Conservation (phyloP, 371 early-diverging fungal genomes). For the Dinochytrium kinnereticum region DNA sequence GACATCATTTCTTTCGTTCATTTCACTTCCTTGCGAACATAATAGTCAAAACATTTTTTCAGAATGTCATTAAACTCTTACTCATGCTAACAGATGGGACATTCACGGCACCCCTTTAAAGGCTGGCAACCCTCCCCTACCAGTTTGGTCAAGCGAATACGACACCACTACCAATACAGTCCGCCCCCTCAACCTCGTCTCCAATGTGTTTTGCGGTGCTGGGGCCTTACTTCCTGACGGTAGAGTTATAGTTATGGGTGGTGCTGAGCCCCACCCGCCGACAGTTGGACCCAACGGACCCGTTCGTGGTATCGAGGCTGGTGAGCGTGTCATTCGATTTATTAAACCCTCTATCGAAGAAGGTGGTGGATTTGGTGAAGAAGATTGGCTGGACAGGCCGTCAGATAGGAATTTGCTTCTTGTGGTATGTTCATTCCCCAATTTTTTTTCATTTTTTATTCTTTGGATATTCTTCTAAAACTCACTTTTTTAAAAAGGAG, state of each 20-base stretch:
- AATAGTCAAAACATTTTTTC: background rate
- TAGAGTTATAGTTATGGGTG: background rate
- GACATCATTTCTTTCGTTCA: too few relatives aligned
- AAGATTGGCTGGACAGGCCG: conserved; percentile 12
- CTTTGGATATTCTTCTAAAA: too few relatives aligned
- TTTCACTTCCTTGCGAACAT: background rate
- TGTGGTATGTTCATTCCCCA: too few relatives aligned
- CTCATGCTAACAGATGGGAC: too few relatives aligned
- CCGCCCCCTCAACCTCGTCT: background rate
- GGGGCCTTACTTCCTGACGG: conserved; percentile 19
- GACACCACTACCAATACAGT: conserved; percentile 13
- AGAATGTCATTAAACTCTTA: too few relatives aligned
- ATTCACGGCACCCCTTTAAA: conserved; percentile 15
- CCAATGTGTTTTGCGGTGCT: conserved; percentile 20
- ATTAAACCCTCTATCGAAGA: background rate
- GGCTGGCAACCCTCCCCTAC: background rate
- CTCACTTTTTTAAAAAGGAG: background rate
- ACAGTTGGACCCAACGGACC: background rate
- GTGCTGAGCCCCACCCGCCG: background rate
- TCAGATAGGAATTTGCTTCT: background rate
- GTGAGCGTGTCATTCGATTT: background rate
- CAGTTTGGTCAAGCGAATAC: conserved; percentile 14
- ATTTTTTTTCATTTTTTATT: too few relatives aligned
- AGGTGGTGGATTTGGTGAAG: background rate
- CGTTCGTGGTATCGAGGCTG: background rate